Evolutionary conservation across 2,329 filamentous ascomycete species (phyloP).

Genomic region (Penicillium nordicum): DNA sequence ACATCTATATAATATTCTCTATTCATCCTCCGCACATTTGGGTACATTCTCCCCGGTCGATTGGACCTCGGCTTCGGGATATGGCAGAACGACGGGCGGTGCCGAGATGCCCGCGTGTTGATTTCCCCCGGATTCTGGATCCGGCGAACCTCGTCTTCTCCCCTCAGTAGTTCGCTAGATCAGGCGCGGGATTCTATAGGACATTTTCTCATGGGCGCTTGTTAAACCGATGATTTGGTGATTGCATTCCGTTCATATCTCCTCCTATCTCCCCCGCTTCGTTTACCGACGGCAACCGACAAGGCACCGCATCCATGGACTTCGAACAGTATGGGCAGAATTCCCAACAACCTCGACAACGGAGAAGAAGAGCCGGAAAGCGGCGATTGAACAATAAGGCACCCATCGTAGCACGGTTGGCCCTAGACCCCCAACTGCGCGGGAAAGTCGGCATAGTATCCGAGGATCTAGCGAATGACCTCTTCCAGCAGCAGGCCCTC

Average conservation of each 20-base stretch:
- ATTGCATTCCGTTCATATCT: conserved; percentile 17
- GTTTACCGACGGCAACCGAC: conserved; percentile 24
- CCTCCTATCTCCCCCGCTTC: conserved; percentile 1
- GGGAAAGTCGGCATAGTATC: conserved; percentile 84
- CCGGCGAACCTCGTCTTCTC: conserved; percentile 13
- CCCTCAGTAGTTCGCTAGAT: conserved; percentile 5
- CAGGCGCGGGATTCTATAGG: conserved; percentile 1
- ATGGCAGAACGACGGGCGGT: conserved; percentile 34
- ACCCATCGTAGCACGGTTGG: conserved; percentile 72
- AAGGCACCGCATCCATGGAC: conserved; percentile 38
- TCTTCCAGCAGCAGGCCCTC: conserved; percentile 61
- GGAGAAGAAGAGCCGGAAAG: conserved; percentile 46
- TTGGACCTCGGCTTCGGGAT: conserved; percentile 38
- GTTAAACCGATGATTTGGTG: conserved; percentile 5
- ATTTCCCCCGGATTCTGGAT: conserved; percentile 33
- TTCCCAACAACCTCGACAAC: conserved; percentile 50
- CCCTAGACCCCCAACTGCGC: conserved; percentile 80
- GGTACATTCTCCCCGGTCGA: neutral
- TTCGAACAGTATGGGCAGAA: conserved; percentile 39
- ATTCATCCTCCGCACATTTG: too few relatives aligned
- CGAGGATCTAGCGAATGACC: conserved; percentile 75
- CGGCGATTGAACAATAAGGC: conserved; percentile 59
- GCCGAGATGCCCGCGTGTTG: conserved; percentile 26
- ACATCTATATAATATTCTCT: neutral
- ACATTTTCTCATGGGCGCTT: conserved; percentile 4